Base-by-base conservation (phyloP, 2,329 filamentous ascomycete genomes). In the Dactylellina drechsleri region DNA sequence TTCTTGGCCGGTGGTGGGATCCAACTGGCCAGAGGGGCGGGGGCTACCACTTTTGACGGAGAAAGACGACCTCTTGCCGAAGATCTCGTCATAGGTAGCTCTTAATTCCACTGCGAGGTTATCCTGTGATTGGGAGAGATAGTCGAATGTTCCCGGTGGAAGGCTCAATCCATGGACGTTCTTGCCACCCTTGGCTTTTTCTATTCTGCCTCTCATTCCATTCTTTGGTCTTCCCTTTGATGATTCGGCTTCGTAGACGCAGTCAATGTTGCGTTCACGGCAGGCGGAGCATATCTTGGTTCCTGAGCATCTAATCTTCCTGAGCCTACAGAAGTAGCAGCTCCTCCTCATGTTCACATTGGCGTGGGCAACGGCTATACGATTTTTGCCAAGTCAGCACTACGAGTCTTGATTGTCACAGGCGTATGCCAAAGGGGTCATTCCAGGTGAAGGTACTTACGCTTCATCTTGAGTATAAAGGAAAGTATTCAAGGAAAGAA, bases 191-290 rank as follows among this genome's bases (percentile, higher is more conserved):
- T 75, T 75, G 53, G 61, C 53, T 58, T 75, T 75, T 31, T 67
- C 64, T 18, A 68, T 58, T 56, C 64, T 53, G 23, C 72, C 66
- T 66, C 72, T 53, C 31, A 59, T 59, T 68, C 64, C 67, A 26
- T 66, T 74, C 65, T 75, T 76, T 52, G 76, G 76, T 40, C 73
- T 77, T 59, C 76, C 76, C 36, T 77, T 77, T n/a, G 76, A 73
- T 4, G 76, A 70, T 45, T 77, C 76, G 28, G 59, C 71, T 57
- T 75, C 76, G 64, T 77, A 77, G 36, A 77, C 66, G 47, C 76
- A 77, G 49, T 77, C 76, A 43, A 68, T 77, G 31, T 75, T 76
- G 57, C 76, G 73, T 62, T 77, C 76, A 47, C 67, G 60, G 64
- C 76, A 77, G 50, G 67, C 76, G 45, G 64, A 66, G 62, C 76